Base-by-base conservation (phyloP, 2,329 filamentous ascomycete species). In the Aspergillus thermomutatus region DNA sequence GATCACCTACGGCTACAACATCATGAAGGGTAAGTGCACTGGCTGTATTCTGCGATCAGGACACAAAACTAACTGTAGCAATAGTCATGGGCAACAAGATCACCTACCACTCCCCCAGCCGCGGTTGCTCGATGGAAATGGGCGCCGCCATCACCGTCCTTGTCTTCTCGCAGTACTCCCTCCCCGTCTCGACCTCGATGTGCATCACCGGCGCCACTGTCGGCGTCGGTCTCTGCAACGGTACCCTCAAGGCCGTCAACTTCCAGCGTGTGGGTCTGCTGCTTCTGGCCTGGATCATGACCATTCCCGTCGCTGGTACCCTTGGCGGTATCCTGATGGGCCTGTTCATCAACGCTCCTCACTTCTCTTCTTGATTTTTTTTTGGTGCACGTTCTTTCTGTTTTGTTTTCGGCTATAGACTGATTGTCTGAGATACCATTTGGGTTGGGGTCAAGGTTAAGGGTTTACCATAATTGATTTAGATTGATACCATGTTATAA, bases 141-240 rank as follows among this genome's bases (percentile, higher is more conserved):
- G 89, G 89, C 49, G 88, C 89, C 47, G 87, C 89, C 63, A 85
- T 92, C 64, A 91, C 89, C 9, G 84, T 91, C 58, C 83, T 91
- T 25, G 75, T 92, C 70, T 90, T 90, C 79, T 90, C 87, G 0
- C 88, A 90, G 70, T 90, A 82, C 79, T 84, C 83, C 1, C 85
- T 92, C 0, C 89, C 89, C 40, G 88, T 92, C 27, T 91, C 88
- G 0, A 92, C 87, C 2, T 87, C 85, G 19, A 88, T 88, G 88
- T 92, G 89, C 72, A 91, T 92, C 72, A 91, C 88, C 14, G 89
- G 89, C 54, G 88, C 89, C 26, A 91, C 88, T 0, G 86, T 91
- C 47, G 89, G 89, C 58, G 89, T 92, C 50, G 88, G 87, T 69
- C 84, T 92, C 21, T 91, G 87, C 81, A 91, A 91, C 70, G 87